Evolutionary conservation across 2,329 filamentous ascomycete species (phyloP).

Genomic region (Diaporthe vaccinii): DNA sequence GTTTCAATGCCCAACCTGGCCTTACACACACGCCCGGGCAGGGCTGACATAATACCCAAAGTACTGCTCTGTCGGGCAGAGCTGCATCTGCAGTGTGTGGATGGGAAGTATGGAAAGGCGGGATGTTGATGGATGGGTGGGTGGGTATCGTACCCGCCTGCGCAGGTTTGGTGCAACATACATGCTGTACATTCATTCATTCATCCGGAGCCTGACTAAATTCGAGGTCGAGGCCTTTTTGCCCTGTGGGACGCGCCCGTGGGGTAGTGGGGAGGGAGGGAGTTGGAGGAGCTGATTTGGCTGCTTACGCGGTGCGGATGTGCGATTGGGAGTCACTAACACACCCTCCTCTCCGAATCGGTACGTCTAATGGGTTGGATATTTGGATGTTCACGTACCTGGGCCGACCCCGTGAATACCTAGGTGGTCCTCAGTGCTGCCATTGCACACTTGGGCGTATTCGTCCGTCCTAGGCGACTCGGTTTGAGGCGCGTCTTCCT

Average conservation of each 20-base stretch:
- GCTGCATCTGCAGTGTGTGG: not conserved
- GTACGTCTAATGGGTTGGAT: not conserved
- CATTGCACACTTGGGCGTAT: not conserved
- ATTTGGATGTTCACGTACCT: not conserved
- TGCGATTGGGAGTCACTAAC: not conserved
- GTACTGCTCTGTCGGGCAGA: not conserved
- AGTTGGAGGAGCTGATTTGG: not conserved
- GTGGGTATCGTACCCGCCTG: not conserved
- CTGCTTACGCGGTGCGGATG: not conserved
- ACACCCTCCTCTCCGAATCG: not conserved
- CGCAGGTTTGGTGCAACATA: not conserved
- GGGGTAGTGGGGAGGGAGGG: not conserved
- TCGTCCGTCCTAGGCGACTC: not conserved
- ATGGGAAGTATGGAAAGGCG: not conserved
- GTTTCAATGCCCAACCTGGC: conserved; percentile 2
- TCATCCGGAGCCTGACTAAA: not conserved
- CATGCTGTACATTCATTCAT: too few relatives aligned
- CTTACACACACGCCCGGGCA: not conserved
- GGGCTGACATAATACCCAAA: conserved; percentile 19
- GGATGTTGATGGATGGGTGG: not conserved
- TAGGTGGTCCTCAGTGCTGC: not conserved
- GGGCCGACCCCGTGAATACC: not conserved
- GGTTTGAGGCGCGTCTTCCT: not conserved
- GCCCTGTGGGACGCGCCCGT: not conserved
- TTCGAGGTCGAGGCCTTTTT: not conserved